These are phyloP conservation scores for Taiwanofungus camphoratus DNA, from an alignment of 1,284 basidiomycete species.

Conservation along the genomic window DNA sequence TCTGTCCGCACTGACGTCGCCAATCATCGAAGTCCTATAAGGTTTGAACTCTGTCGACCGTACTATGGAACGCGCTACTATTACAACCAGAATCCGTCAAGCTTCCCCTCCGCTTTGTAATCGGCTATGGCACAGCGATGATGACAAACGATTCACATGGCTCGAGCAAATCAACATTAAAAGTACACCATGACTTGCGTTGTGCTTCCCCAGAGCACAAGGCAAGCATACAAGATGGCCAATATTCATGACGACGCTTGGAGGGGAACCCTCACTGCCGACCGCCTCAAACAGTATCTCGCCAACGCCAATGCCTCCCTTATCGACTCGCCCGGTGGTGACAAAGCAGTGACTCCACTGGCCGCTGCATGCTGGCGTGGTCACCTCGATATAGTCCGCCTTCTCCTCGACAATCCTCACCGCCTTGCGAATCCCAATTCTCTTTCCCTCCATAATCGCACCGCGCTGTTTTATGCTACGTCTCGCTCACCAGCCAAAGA, in stretches of 20 bases:
- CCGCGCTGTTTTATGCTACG: conserved; percentile 5
- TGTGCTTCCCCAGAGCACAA: background rate
- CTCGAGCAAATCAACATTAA: too few species aligned
- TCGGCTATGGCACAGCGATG: too few species aligned
- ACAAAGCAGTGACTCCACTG: conserved; percentile 3
- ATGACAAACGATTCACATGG: too few species aligned
- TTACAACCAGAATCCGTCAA: too few species aligned
- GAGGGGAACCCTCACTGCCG: background rate
- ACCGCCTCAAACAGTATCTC: background rate
- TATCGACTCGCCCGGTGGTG: conserved; percentile 1
- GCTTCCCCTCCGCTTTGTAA: too few species aligned
- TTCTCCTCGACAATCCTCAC: conserved; percentile 10
- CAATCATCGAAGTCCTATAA: too few species aligned
- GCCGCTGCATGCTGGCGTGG: conserved; percentile 7
- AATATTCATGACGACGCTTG: background rate
- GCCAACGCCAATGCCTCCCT: background rate
- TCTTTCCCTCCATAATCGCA: background rate
- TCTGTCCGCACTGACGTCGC: too few species aligned
- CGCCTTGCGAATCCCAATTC: conserved; percentile 4
- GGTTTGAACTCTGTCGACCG: too few species aligned
- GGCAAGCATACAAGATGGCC: too few species aligned
- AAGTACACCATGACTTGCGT: background rate
- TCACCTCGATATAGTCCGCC: conserved; percentile 6
- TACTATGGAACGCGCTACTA: too few species aligned
- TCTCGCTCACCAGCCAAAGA: background rate